These are phyloP conservation scores for Carex scoparia DNA, from an alignment of 176 grass and related monocot genomes.

Conservation along the genomic window DNA sequence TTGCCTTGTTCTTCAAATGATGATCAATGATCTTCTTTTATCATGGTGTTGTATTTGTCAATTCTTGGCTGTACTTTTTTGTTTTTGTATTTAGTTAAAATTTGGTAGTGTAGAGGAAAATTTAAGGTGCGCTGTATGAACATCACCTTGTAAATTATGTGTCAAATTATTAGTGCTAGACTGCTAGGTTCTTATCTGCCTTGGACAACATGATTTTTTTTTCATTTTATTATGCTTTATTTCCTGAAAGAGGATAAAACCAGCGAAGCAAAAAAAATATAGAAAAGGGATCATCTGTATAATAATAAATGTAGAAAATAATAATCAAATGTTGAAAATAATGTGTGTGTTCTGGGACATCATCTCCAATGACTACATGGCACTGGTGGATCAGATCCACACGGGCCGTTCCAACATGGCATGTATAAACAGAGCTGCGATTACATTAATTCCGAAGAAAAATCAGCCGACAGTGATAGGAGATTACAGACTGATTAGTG, in stretches of 20 bases:
- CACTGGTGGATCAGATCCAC: no score
- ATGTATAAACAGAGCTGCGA: no score
- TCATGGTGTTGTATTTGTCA: neutral
- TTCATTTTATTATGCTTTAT: neutral
- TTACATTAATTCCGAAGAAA: no score
- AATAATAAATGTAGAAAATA: neutral
- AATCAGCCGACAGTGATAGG: no score
- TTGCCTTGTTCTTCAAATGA: slow-evolving; percentile 22
- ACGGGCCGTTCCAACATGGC: no score
- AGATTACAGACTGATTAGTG: no score
- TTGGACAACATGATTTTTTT: neutral
- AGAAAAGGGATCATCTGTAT: neutral
- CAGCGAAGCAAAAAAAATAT: neutral
- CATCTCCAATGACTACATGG: no score
- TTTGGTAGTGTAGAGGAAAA: neutral
- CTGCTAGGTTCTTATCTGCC: neutral
- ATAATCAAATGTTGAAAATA: neutral
- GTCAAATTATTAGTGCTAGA: neutral
- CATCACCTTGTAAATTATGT: neutral
- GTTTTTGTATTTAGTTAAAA: no score
- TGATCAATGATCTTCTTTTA: slow-evolving; percentile 5
- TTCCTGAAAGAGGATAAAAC: neutral
- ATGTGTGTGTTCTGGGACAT: no score
- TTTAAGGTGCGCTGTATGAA: neutral
- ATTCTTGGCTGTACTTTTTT: neutral